These are phyloP conservation scores for Papilionanthe hybrid DNA, from an alignment of 116 monocot genomes.

Conservation along the genomic window DNA sequence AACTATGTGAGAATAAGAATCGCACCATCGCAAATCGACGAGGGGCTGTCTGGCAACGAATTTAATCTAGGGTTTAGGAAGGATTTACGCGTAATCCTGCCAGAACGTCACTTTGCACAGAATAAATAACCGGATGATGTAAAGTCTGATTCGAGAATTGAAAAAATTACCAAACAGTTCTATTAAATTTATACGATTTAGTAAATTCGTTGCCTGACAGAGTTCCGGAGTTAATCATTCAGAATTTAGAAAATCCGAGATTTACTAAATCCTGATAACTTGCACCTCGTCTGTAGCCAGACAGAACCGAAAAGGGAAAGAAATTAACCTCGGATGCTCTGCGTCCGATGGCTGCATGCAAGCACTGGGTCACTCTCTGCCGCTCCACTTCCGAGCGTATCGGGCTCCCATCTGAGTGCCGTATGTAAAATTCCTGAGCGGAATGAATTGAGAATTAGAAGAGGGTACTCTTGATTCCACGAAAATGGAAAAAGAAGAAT, in stretches of 20 bases:
- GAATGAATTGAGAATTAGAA: background rate
- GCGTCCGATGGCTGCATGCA: constrained; percentile 44
- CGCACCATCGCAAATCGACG: background rate
- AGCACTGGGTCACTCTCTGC: constrained; percentile 28
- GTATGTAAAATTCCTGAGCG: constrained; percentile 47
- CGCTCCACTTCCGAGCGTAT: constrained; percentile 36
- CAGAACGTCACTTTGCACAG: no score
- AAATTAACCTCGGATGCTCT: constrained; percentile 25
- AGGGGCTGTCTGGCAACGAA: background rate
- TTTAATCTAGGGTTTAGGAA: no score
- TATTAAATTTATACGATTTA: no score
- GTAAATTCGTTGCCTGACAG: no score
- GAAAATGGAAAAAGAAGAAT: background rate
- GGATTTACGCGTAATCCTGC: no score
- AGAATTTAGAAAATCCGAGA: no score
- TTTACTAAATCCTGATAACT: no score
- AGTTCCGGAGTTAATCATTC: no score
- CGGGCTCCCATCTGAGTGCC: constrained; percentile 34
- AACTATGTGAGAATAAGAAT: background rate
- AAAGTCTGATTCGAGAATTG: no score
- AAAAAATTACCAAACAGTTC: no score
- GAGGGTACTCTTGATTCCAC: background rate
- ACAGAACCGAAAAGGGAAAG: background rate
- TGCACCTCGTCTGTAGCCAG: no score
- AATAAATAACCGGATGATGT: no score